A percentile compares a stretch with the other conserved stretches of the same genome.
phyloP scores from a whole-genome alignment of 495 filamentous ascomycete genomes.

The Penicillium turbatum region DNA sequence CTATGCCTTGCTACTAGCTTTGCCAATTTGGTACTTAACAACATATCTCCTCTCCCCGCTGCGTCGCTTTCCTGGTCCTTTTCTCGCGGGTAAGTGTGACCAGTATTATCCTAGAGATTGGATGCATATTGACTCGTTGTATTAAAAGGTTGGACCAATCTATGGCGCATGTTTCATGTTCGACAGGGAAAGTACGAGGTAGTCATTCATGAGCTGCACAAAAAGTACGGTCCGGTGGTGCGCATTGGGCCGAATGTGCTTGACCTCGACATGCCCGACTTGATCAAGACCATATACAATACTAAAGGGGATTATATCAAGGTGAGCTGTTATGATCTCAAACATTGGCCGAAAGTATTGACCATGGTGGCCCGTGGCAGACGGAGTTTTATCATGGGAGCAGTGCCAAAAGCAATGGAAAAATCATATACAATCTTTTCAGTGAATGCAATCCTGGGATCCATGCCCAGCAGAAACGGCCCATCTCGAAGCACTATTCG shows the following conservation, averaged over 20 bases:
- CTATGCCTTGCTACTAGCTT: background rate
- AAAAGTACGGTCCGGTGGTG: constrained; percentile 30
- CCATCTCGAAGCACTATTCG: constrained; percentile 36
- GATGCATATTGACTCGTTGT: background rate
- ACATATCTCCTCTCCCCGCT: constrained; percentile 27
- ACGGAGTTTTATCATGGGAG: constrained; percentile 38
- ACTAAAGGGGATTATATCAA: constrained; percentile 23
- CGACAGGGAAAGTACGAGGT: constrained; percentile 24
- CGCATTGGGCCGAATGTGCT: constrained; percentile 32
- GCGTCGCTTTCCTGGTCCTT: constrained; percentile 31
- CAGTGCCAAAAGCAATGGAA: constrained; percentile 31
- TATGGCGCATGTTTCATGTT: constrained; percentile 33
- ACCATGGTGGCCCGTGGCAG: constrained; percentile 13
- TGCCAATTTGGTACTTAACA: constrained; percentile 15
- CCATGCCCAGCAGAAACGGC: constrained; percentile 31
- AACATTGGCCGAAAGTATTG: background rate
- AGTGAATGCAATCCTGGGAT: constrained; percentile 24
- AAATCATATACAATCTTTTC: constrained; percentile 33
- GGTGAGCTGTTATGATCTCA: constrained; percentile 1
- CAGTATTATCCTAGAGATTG: background rate
- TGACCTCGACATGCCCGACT: constrained; percentile 25
- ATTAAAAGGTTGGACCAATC: constrained; percentile 29
- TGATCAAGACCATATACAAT: constrained; percentile 27
- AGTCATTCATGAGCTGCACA: constrained; percentile 34
- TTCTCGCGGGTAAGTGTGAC: constrained; percentile 30